A percentile compares a stretch with the other conserved stretches of the same genome.
These are phyloP conservation scores for Lecanicillium sp. DNA, from an alignment of 2,329 filamentous ascomycete species.

Conservation along the genomic window DNA sequence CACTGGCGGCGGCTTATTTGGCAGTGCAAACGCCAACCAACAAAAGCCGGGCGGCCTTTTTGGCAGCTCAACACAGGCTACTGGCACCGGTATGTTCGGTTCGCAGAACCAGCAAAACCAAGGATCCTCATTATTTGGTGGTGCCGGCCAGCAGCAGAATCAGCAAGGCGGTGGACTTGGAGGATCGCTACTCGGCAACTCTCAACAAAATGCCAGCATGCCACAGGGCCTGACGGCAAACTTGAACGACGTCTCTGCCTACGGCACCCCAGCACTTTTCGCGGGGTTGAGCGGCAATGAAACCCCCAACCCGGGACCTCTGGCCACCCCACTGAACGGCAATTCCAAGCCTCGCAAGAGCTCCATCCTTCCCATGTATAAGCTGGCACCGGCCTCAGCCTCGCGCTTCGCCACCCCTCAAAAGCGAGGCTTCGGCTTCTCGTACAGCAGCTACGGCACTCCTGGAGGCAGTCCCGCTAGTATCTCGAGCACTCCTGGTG, in stretches of 20 bases:
- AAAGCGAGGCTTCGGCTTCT: conserved; percentile 83
- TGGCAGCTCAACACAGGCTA: conserved; percentile 35
- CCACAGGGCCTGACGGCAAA: conserved; percentile 68
- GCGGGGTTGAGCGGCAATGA: conserved; percentile 58
- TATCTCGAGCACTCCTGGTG: conserved; percentile 58
- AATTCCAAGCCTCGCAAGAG: conserved; percentile 68
- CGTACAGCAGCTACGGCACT: conserved; percentile 85
- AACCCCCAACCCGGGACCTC: conserved; percentile 69
- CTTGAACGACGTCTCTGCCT: conserved; percentile 77
- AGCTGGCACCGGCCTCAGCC: conserved; percentile 73
- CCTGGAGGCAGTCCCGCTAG: conserved; percentile 64
- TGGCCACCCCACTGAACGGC: conserved; percentile 81
- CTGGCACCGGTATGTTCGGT: conserved; percentile 48
- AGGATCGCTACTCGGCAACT: conserved; percentile 52
- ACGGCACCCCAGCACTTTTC: conserved; percentile 83
- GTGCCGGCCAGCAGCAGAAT: conserved; percentile 40
- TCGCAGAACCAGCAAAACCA: conserved; percentile 36
- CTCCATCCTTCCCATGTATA: conserved; percentile 78
- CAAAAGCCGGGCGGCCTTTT: conserved; percentile 44
- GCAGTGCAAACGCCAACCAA: conserved; percentile 28
- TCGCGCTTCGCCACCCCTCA: conserved; percentile 77
- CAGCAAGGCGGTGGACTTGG: conserved; percentile 34
- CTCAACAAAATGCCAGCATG: conserved; percentile 40
- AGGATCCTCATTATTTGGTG: conserved; percentile 36
- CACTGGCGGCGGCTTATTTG: conserved; percentile 43